These are phyloP conservation scores for Ettlia oleoabundans DNA, from an alignment of 139 green algal species.

Conservation along the genomic window DNA sequence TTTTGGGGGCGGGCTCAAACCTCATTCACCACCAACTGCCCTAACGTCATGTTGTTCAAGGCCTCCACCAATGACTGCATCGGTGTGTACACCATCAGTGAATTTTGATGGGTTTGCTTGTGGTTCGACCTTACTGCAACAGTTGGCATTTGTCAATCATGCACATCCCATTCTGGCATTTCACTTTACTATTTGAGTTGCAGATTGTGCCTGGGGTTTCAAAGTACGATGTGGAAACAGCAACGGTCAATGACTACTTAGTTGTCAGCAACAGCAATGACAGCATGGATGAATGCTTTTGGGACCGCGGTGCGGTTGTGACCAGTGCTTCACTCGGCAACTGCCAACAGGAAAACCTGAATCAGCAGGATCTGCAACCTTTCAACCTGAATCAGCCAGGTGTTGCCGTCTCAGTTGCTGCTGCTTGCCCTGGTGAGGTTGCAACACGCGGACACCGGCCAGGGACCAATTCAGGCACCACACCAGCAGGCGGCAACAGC, in stretches of 20 bases:
- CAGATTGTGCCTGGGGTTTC: background rate
- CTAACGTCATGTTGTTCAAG: no score
- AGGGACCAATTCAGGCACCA: background rate
- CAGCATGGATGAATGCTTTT: background rate
- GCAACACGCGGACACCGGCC: background rate
- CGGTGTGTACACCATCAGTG: no score
- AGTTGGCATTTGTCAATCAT: background rate
- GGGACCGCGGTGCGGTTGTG: background rate
- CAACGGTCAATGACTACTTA: background rate
- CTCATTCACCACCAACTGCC: no score
- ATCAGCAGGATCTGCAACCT: background rate
- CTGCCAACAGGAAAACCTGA: background rate
- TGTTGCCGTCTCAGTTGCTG: constrained; percentile 1
- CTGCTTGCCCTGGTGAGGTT: constrained; percentile 2
- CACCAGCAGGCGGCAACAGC: background rate
- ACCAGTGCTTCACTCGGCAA: background rate
- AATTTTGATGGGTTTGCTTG: no score
- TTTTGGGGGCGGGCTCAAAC: no score
- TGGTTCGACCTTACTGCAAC: no score
- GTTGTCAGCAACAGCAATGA: background rate
- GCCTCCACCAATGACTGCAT: no score
- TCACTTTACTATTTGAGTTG: background rate
- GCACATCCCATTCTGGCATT: background rate
- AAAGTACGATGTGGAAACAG: background rate
- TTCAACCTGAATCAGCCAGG: background rate